phyloP scores from a whole-genome alignment of 2,329 filamentous ascomycete species.

The Colletotrichum coccodes region DNA sequence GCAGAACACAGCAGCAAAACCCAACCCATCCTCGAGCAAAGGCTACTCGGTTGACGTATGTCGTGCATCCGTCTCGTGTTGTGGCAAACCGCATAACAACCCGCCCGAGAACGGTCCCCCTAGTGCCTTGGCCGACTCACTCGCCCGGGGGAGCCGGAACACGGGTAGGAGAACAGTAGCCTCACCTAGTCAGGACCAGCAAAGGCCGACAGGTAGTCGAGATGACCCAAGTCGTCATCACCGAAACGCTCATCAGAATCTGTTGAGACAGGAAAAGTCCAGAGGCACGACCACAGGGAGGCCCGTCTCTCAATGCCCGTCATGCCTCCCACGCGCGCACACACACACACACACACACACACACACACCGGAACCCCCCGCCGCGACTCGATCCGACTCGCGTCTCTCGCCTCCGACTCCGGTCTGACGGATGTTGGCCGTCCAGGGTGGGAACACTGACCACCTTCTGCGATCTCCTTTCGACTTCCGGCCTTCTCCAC shows the following conservation, averaged over 20 bases:
- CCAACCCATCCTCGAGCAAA: no score
- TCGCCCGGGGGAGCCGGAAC: not conserved
- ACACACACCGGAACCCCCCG: not conserved
- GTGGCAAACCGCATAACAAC: not conserved
- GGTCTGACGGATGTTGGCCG: not conserved
- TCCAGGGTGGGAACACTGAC: not conserved
- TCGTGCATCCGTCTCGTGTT: not conserved
- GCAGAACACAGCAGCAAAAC: no score
- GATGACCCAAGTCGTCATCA: not conserved
- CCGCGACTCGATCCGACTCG: not conserved
- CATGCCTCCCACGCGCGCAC: no score
- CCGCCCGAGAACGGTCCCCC: not conserved
- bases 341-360: not conserved
- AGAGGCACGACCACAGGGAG: not conserved
- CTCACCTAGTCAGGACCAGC: not conserved
- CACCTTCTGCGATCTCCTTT: no score
- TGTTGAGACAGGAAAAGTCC: not conserved
- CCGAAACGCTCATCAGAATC: not conserved
- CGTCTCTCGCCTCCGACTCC: not conserved
- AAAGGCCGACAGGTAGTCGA: not conserved
- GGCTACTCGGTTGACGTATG: not conserved
- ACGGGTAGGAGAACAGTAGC: not conserved
- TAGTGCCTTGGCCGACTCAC: not conserved
- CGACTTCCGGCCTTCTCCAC: not conserved
- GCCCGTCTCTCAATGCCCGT: not conserved